phyloP scores from a whole-genome alignment of 108 stramenopile species.

The Cyclostephanos tholiformis region DNA sequence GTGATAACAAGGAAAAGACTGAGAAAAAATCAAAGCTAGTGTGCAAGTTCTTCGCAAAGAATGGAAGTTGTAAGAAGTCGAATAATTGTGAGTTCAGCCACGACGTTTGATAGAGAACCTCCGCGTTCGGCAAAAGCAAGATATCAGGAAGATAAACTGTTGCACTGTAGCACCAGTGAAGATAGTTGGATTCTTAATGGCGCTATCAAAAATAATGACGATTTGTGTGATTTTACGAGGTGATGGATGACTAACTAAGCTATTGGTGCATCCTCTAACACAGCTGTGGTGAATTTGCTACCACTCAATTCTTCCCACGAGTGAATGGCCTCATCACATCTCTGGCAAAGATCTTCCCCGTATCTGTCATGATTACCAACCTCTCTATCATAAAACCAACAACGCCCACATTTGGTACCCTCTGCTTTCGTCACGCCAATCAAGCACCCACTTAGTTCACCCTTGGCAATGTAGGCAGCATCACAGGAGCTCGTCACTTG shows the following conservation, averaged over 20 bases:
- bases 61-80: slow-evolving; percentile 46
- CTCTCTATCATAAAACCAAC: slow-evolving; percentile 89
- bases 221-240: neutral
- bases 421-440: slow-evolving; percentile 84
- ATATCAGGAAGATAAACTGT: neutral
- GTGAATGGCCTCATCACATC: slow-evolving; percentile 81
- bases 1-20: neutral
- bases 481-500: slow-evolving; percentile 58
- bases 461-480: slow-evolving; percentile 62
- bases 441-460: slow-evolving; percentile 69
- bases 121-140: neutral
- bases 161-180: slow-evolving; percentile 11
- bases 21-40: slow-evolving; percentile 16
- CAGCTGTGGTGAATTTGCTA: slow-evolving; percentile 56
- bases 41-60: slow-evolving; percentile 47
- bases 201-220: slow-evolving; percentile 3
- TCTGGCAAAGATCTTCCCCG: slow-evolving; percentile 74
- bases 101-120: slow-evolving; percentile 24
- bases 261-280: slow-evolving; percentile 53
- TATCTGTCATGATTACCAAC: slow-evolving; percentile 67
- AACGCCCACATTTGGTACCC: slow-evolving; percentile 86
- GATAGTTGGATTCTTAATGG: slow-evolving; percentile 7
- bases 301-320: slow-evolving; percentile 78
- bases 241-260: slow-evolving; percentile 20
- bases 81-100: slow-evolving; percentile 50